Evolutionary conservation across 2,329 filamentous ascomycete genomes (phyloP), one percentile per base, ranked within the genome.

Genomic region (Stachybotrys chlorohalonatus): DNA sequence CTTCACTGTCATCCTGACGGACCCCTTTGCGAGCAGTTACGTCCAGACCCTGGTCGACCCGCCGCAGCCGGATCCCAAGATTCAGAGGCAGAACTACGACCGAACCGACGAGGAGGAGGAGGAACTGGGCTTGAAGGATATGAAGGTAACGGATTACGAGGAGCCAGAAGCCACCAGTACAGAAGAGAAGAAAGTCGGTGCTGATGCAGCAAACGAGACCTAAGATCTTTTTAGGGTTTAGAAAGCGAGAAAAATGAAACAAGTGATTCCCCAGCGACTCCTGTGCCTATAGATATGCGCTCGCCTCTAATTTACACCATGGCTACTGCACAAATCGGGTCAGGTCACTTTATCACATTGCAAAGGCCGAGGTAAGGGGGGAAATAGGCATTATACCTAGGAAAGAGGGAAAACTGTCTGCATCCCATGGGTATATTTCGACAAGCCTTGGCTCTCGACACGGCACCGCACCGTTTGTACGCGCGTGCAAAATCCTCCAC

Each of bases 41-140:
- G 88, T 99, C 49, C 94, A 99, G 74, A 90, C 92, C 64, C 79
- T 95, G 57, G 88, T 90, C 30, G 87, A 91, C 60, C 86, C 88
- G 2, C 75, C 76, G 39, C 64, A 79, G 50, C 73, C 76, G 0
- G 94, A 99, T 66, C 86, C 86, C 15, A 87, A 94, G 72, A 87
- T 99, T 67, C 84, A 81, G 55, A 79, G 83, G 3, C 89, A 90
- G 72, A 87, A 89, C 32, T 99, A 99, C 69, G 83, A 88, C 56
- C 82, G 94, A 57, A 96, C 93, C 0, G 84, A 87, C 0, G 89
- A 96, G 69, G 94, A 99, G 67, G 90, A 96, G 72, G 94, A 99
- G 65, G 90, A 96, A 56, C 75, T 99, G 11, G 94, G 94, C 0
- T 74, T 99, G 60, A 84, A 77, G 56, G 94, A 99, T 66, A 99